Conservation (phyloP, 1,139 yeast species). For the Suhomyces bolitotheri region DNA sequence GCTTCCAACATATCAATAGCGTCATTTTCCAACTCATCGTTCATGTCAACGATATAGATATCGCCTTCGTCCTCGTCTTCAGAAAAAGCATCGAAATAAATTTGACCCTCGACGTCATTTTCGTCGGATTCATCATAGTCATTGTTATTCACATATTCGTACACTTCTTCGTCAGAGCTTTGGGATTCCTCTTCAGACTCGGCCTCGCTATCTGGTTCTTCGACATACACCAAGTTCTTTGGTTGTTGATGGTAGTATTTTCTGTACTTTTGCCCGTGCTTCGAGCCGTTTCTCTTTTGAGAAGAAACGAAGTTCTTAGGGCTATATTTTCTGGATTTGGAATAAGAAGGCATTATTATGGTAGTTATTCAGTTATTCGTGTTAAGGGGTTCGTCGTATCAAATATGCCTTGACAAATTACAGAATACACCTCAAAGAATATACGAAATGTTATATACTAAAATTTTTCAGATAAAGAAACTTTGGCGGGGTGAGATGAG, state of each 20-base stretch:
- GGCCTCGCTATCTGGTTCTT: conserved; percentile 38
- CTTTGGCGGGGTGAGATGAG: conserved; percentile 9
- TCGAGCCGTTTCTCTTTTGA: conserved; percentile 6
- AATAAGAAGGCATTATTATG: conserved; percentile 13
- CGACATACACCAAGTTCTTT: conserved; percentile 37
- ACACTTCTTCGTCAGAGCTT: conserved; percentile 21
- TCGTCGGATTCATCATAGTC: conserved; percentile 17
- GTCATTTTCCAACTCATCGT: conserved; percentile 40
- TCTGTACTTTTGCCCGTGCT: conserved; percentile 22
- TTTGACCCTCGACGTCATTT: conserved; percentile 14
- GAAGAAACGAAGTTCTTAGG: conserved; percentile 10
- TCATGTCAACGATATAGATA: conserved; percentile 32
- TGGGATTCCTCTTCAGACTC: conserved; percentile 13
- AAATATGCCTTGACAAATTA: conserved; percentile 4
- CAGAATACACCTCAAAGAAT: conserved; percentile 6
- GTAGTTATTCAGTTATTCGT: conserved; percentile 4
- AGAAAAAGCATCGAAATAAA: conserved; percentile 10
- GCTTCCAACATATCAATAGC: conserved; percentile 37
- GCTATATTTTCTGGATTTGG: conserved; percentile 11
- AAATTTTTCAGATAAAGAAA: conserved; percentile 9
- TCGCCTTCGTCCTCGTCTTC: conserved; percentile 17
- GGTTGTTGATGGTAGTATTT: conserved; percentile 39
- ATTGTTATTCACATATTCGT: conserved; percentile 29
- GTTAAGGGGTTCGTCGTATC: conserved; percentile 1
- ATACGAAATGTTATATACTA: conserved; percentile 9